Evolutionary conservation across 2,329 filamentous ascomycete genomes (phyloP), one percentile per base, ranked within the genome.

Genomic region (Sporothrix dimorphospora): DNA sequence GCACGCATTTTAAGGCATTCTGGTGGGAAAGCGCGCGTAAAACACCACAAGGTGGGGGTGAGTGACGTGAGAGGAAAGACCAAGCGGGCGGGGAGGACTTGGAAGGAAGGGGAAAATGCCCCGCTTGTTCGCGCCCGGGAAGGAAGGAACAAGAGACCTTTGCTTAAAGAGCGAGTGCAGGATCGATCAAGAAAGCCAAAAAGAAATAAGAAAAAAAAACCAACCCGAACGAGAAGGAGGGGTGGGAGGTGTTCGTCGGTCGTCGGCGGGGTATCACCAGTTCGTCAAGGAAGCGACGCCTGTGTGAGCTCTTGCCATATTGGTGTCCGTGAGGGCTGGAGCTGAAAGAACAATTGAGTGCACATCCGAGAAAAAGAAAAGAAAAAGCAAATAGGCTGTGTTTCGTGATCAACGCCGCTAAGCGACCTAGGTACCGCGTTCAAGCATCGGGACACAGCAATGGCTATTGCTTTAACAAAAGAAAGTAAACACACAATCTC

Each of bases 131-230:
- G 55, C 55, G 19, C 55, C 53, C 38, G 19, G 19, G 16, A 47
- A n/a, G 63, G 63, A 66, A 49, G 63, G 21, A 49, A 49, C 63
- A 47, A 49, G 45, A 19, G 63, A 49, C 19, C 19, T 30, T 11
- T 8, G 14, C 30, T 12, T 34, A 14, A 24, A 49, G n/a, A 11
- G 24, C 34, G 24, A 66, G 14, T 34, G 63, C 63, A 49, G 63
- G 63, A 66, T 49, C 63, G 63, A 66, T 66, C 24, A 66, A 49
- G 63, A n/a, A 65, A 19, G 59, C 34, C 38, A 19, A 9, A 65
- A 14, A 27, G 21, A 65, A 45, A 45, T 27, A 63, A 21, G n/a
- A n/a, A 14, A 14, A 11, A 66, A 66, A 24, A 6, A 49, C 34
- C 57, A 21, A 21, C 38, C 57, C 8, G 34, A 40, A 40, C 27